Base-by-base conservation (phyloP, 2,329 filamentous ascomycete genomes). In the Colletotrichum kahawae region DNA sequence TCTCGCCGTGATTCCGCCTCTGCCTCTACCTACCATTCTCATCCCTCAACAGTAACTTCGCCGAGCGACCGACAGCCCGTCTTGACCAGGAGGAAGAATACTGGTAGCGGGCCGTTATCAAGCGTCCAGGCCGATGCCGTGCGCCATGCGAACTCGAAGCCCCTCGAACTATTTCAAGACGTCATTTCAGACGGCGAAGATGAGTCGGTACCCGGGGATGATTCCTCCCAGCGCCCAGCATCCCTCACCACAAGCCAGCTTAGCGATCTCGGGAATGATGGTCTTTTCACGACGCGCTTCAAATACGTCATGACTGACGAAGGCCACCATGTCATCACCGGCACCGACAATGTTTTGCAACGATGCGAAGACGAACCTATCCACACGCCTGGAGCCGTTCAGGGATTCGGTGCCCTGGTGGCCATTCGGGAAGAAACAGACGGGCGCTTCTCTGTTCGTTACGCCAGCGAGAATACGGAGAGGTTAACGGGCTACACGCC, bases 321-420 rank as follows among this genome's bases (percentile, higher is more conserved):
- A 18, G 95, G 95, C 0, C 95, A 98, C 84, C 92, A 93, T 31
- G 90, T 98, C 34, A 94, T 98, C 69, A 97, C 95, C 1, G 95
- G 95, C 7, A 90, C 93, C 70, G 92, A 95, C 68, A 93, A 92
- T 3, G 91, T 89, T 1, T 85, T 97, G 59, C 94, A 97, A 81
- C 90, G 92, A 67, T 98, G 95, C 80, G 95, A 98, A 82, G 95
- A 98, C 80, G 95, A 98, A 80, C 95, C 95, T 0, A 98, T 98
- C 31, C 95, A 96, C 78, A 93, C 95, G 1, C 95, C 95, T 1
- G 95, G 95, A 38, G 94, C 94, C 2, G 85, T 96, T 1, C 95
- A 98, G 82, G 89, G 91, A 1, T 98, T 98, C 78, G 95, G 95
- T 1, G 87, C 94, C 5, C 86, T 98, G 29, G 80, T 98, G 36